These are phyloP conservation scores for Cucurbita ficifolia DNA, from an alignment of 306 rosid genomes.

Conservation along the genomic window DNA sequence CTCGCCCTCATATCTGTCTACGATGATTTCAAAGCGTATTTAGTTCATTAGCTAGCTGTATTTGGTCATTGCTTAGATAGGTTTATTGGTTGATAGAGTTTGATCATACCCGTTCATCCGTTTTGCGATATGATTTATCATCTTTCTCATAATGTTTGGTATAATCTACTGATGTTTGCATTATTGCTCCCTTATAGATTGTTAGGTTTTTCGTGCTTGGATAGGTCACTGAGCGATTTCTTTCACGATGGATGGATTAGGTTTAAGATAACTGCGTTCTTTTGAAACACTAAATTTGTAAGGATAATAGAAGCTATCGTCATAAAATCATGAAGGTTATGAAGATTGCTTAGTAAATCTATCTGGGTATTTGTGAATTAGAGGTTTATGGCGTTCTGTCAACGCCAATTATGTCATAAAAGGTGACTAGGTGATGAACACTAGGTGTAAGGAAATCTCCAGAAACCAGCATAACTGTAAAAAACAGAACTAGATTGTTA, in stretches of 20 bases:
- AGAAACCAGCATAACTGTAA: too few species aligned
- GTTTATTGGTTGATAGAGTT: background rate
- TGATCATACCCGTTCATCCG: background rate
- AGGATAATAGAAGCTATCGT: background rate
- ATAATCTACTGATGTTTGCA: background rate
- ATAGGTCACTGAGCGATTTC: background rate
- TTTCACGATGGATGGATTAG: background rate
- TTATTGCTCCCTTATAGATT: background rate
- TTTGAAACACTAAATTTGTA: background rate
- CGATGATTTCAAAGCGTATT: background rate
- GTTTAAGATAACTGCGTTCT: background rate
- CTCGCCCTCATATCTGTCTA: background rate
- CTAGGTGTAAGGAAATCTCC: background rate
- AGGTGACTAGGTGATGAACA: background rate
- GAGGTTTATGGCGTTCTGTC: background rate
- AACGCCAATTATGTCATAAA: background rate
- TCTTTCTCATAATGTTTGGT: background rate
- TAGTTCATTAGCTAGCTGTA: too few species aligned
- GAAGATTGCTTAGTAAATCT: background rate
- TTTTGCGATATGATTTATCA: background rate
- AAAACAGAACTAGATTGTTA: too few species aligned
- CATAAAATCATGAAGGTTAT: too few species aligned
- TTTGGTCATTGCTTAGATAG: background rate
- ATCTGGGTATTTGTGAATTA: background rate
- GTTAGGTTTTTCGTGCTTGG: background rate